Evolutionary conservation across 2,329 filamentous ascomycete genomes (phyloP), one percentile per base, ranked within the genome.

Genomic region (Diaporthe sp.): DNA sequence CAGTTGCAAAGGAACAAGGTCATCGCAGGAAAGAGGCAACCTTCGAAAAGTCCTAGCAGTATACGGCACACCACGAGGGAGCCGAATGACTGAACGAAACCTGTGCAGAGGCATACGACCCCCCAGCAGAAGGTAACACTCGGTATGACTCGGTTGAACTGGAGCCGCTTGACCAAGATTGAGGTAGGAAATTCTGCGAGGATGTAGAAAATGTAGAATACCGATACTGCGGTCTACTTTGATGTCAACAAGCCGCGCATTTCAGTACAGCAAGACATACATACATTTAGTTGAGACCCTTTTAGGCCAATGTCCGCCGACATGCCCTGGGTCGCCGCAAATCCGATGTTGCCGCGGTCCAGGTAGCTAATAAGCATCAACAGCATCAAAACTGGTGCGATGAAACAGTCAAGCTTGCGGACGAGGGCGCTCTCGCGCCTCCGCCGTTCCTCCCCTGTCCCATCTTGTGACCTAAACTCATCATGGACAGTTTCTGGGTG

Each of bases 21-120:
- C 35, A 81, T 76, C 4, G 78, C 77, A 4, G 80, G 80, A n/a
- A 81, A 81, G 42, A 81, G 77, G 30, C 79, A 80, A 4, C 80
- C 81, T 65, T 82, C 81, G 13, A 78, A 78, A 1, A 81, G 77
- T 7, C 80, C 81, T 10, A 81, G 74, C 6, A 81, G 71, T 25
- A 81, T 72, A 15, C 80, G 76, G 5, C 78, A 80, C 3, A 79
- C 73, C 0, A 81, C 74, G 32, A 81, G 75, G 0, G 77, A 74
- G 2, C 75, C 77, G 53, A 80, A 81, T 3, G 79, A 78, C 12
- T 73, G 76, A 39, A 81, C 76, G 51, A 81, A 78, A 1, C 79
- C 80, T 0, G 79, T 81, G n/a, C 70, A 78, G 4, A 78, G 75
- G 37, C 78, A 80, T 32, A 81, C 77, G 8, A 81, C 73, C 19